Evolutionary conservation across 257 asterid genomes (phyloP), one percentile per base, ranked within the genome.

Genomic region (Anisodus tanguticus): DNA sequence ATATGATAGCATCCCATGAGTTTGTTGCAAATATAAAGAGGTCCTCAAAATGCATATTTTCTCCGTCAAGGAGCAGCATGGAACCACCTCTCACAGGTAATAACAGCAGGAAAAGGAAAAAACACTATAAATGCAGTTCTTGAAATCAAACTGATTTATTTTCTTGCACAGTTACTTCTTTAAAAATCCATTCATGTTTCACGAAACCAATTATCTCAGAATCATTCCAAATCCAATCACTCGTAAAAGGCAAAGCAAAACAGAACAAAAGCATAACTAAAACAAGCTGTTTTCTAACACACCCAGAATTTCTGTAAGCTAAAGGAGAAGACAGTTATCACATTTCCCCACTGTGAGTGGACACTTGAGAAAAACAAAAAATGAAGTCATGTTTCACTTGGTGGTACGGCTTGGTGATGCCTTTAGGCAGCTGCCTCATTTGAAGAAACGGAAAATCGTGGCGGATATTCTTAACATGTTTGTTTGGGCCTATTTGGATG

Each of bases 11-110:
- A 51, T 6, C n/a, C 80, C 58, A 71, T 45, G 80, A 71, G n/a
- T 45, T 43, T 45, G 59, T n/a, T 71, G 80, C 80, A 71, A 71
- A 71, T 10, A n/a, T 13, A 45, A 70, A 49, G 59, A n/a, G 41
- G 26, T 49, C 41, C 57, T 45, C 80, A 71, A 71, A 45, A 71
- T 71, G 39, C 9, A 17, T 41, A 0, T 9, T 4, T 2, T n/a
- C 16, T 11, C 80, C 80, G 22, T 71, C n/a, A 9, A 37, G 31
- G 58, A 45, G 79, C 79, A 45, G 79, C 57, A 71, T 43, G 39
- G 39, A 71, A 71, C 80, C 39, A 71, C 80, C 80, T 71, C 37
- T 71, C 79, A 71, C 58, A 19, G 57, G 79, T 71, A 43, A 71
- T 43, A 45, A 45, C 51, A 43, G n/a, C 37, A 71, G 57, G 80